Conservation (phyloP, 768 basidiomycete species). For the Lactarius vividus region DNA sequence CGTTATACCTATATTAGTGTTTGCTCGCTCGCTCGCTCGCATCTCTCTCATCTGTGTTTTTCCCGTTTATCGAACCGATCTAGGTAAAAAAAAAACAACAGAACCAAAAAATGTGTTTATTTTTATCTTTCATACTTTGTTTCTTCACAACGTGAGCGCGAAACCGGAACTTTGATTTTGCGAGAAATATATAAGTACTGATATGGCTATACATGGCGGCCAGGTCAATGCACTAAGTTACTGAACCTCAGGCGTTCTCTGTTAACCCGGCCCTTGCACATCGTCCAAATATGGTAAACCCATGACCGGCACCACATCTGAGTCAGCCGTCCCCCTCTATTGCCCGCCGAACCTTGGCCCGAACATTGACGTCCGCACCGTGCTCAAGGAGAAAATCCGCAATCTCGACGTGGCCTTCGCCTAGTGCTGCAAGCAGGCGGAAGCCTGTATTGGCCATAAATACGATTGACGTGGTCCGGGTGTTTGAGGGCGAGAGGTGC, state of each 20-base stretch:
- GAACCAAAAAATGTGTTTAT: not conserved
- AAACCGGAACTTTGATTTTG: too few species aligned
- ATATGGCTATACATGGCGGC: too few species aligned
- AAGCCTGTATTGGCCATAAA: not conserved
- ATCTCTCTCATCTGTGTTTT: not conserved
- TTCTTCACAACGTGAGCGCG: too few species aligned
- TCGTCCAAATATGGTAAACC: too few species aligned
- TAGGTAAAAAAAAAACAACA: not conserved
- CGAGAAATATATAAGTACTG: too few species aligned
- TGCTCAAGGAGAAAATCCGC: not conserved
- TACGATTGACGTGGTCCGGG: not conserved
- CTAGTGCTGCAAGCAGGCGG: not conserved
- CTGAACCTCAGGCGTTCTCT: too few species aligned
- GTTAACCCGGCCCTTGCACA: too few species aligned
- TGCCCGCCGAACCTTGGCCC: too few species aligned
- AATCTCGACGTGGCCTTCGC: not conserved
- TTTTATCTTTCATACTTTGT: not conserved
- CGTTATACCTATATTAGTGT: constrained; percentile 1
- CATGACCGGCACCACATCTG: too few species aligned
- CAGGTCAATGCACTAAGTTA: too few species aligned
- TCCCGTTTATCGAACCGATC: not conserved
- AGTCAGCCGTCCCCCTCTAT: too few species aligned
- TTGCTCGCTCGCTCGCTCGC: not conserved
- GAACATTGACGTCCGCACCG: not conserved
- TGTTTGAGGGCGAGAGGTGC: not conserved